Conservation (phyloP, 106 monocot genomes). For the Posidonia australis region DNA sequence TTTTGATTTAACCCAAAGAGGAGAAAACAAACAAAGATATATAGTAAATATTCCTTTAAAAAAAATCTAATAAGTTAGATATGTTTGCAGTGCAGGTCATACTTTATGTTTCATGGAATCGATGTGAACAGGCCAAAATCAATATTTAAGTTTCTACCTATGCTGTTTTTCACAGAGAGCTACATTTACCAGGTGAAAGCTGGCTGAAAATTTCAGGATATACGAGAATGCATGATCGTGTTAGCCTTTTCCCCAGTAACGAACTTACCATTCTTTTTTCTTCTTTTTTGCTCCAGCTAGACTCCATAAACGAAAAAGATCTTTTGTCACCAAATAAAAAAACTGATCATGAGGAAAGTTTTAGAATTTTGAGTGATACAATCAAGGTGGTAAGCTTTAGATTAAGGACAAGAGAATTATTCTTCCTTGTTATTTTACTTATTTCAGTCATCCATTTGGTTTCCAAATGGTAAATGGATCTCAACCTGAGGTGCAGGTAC, state of each 20-base stretch:
- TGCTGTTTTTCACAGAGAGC: slow-evolving; percentile 77
- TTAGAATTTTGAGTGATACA: neutral
- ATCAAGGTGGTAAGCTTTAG: slow-evolving; percentile 2
- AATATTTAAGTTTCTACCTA: slow-evolving; percentile 66
- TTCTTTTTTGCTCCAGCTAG: slow-evolving; percentile 40
- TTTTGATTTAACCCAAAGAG: too few relatives aligned
- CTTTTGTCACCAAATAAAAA: slow-evolving; percentile 15
- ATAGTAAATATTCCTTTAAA: neutral
- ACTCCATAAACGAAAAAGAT: slow-evolving; percentile 55
- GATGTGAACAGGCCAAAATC: slow-evolving; percentile 33
- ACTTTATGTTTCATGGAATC: slow-evolving; percentile 94
- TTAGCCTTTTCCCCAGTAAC: neutral
- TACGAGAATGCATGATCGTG: neutral
- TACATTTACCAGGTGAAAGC: slow-evolving; percentile 79
- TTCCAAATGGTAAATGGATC: neutral
- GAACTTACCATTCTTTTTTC: neutral
- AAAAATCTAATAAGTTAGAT: slow-evolving; percentile 10
- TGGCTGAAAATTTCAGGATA: slow-evolving; percentile 1
- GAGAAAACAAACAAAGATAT: too few relatives aligned
- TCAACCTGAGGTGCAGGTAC: slow-evolving; percentile 13
- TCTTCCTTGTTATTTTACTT: neutral
- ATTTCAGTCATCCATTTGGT: neutral
- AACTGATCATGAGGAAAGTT: neutral
- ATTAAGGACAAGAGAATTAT: neutral
- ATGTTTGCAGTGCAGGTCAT: slow-evolving; percentile 62